Evolutionary conservation across 805 yeast genomes (phyloP), one percentile per base, ranked within the genome.

Genomic region (Sungouiella blattae): DNA sequence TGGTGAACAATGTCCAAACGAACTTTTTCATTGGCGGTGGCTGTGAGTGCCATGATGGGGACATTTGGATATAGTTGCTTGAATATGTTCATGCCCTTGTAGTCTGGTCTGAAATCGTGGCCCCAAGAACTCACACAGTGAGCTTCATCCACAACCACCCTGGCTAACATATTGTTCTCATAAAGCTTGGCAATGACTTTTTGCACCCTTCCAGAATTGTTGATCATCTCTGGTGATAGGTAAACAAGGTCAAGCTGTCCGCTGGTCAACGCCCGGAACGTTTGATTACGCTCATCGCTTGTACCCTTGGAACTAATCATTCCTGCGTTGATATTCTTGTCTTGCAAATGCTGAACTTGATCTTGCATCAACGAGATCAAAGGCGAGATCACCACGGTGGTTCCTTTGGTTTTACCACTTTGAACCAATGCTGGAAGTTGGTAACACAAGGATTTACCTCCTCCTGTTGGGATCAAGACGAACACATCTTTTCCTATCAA

Each of bases 41-140:
- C 98, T 0, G 98, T 93, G 40, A 93, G 68, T 0, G 98, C 98
- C 87, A 93, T 88, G 41, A 93, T 69, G 1, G 98, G 98, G 4
- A 87, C 77, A 33, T 73, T 73, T 0, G 95, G 94, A 53, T 75
- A 93, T 32, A 77, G 73, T 13, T 64, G 58, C 51, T 87, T 87
- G 58, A 93, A 85, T 45, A 71, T 73, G 23, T 78, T 77, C 53
- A 93, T 68, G 8, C 81, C 83, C 50, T 88, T 86, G 63, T 93
- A 93, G 58, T 93, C 98, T 0, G 98, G 97, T 34, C 98, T 71
- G 58, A 93, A 93, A 60, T 93, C 98, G 60, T 93, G 98, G 14
- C 98, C 98, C 98, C 98, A 93, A 8, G 94, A 83, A 34, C 96
- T 87, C 29, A 93, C 95, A 71, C 98, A 93, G 62, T 93, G 98